Conservation (phyloP, 2,329 filamentous ascomycete genomes). For the Trichoderma endophyticum region DNA sequence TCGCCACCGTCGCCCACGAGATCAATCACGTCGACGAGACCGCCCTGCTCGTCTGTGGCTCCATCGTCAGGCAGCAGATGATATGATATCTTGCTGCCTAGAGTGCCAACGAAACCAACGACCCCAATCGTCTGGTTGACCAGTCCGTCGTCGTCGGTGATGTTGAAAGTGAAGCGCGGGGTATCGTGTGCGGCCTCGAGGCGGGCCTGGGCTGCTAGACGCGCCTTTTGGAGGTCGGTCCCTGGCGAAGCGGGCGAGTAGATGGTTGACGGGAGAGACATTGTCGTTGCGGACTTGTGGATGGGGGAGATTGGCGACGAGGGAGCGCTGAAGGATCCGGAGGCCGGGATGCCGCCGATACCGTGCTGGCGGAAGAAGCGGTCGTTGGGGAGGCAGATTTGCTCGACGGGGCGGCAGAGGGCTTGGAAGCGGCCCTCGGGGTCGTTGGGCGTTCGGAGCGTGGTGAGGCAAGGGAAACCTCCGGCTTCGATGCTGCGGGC, state of each 20-base stretch:
- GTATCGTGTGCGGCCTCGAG: conserved; percentile 54
- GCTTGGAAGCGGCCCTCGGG: conserved; percentile 66
- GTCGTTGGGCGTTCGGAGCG: conserved; percentile 64
- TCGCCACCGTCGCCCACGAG: conserved; percentile 49
- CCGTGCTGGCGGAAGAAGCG: conserved; percentile 33
- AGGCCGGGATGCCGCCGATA: conserved; percentile 6
- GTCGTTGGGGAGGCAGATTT: conserved; percentile 50
- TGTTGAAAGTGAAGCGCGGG: conserved; percentile 57
- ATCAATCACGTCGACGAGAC: conserved; percentile 52
- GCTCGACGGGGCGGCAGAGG: conserved; percentile 61
- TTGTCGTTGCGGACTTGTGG: conserved; percentile 37
- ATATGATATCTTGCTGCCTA: conserved; percentile 60
- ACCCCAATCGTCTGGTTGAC: conserved; percentile 53
- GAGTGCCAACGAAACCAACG: conserved; percentile 59
- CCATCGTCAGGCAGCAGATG: conserved; percentile 56
- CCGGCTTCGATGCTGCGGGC: conserved; percentile 58
- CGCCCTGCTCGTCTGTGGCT: conserved; percentile 54
- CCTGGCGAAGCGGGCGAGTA: conserved; percentile 29
- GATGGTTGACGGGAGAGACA: conserved; percentile 29
- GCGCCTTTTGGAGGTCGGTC: conserved; percentile 49
- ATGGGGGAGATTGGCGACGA: conserved; percentile 30
- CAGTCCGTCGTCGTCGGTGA: conserved; percentile 52
- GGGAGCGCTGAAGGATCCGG: conserved; percentile 23
- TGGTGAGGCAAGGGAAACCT: conserved; percentile 61
- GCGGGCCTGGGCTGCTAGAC: conserved; percentile 62